Conservation (phyloP, 164 flowering plant genomes). For the Malania oleifera region DNA sequence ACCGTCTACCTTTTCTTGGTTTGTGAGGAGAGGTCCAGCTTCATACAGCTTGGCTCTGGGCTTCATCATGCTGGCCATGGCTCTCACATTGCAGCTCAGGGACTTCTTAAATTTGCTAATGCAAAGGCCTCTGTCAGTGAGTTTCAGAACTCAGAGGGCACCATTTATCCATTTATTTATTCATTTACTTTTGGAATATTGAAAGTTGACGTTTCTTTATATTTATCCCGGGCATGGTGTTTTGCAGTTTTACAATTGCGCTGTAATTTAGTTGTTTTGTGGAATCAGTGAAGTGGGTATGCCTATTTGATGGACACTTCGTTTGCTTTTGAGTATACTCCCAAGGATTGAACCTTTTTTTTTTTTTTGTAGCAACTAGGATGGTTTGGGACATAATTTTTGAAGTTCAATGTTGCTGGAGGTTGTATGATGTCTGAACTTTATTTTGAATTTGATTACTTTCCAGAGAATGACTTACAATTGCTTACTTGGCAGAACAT, state of each 20-base stretch:
- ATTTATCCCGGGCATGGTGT: neutral
- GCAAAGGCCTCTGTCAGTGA: constrained; percentile 69
- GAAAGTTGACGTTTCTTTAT: neutral
- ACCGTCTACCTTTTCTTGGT: constrained; percentile 73
- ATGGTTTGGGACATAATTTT: no score
- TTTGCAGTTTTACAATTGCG: constrained; percentile 1
- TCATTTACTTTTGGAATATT: no score
- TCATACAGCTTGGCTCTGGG: constrained; percentile 68
- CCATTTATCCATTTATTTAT: no score
- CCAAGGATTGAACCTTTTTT: no score
- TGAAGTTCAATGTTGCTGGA: no score
- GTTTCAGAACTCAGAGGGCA: constrained; percentile 9
- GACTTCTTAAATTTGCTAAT: constrained; percentile 47
- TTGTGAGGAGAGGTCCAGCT: constrained; percentile 52
- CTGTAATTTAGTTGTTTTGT: neutral
- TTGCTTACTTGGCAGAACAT: no score
- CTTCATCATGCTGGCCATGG: constrained; percentile 78
- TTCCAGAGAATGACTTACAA: no score
- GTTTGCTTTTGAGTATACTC: no score
- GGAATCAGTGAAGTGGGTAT: neutral
- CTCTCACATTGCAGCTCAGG: constrained; percentile 62
- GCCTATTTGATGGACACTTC: no score
- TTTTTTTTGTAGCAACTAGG: no score
- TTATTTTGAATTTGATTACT: no score
- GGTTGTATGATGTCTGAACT: no score